phyloP scores from a whole-genome alignment of 768 basidiomycete genomes.

The Cystofilobasidium bisporidii region DNA sequence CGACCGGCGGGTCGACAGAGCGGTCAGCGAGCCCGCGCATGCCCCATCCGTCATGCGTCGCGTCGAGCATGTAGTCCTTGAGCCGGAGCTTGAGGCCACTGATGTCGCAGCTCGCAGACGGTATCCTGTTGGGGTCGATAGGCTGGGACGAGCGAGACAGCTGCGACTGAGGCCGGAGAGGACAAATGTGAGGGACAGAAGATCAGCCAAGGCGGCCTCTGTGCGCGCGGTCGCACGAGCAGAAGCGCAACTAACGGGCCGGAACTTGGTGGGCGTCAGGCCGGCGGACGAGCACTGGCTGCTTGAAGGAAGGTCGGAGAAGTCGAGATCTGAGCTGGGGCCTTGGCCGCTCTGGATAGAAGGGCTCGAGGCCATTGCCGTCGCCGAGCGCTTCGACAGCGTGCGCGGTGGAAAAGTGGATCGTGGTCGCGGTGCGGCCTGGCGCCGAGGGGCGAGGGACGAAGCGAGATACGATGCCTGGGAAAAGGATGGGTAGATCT shows the following conservation, averaged over 20 bases:
- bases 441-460: neutral
- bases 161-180: neutral
- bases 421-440: neutral
- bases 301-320: neutral
- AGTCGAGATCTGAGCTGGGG: slow-evolving; percentile 6
- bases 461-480: neutral
- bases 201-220: no score
- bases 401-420: neutral
- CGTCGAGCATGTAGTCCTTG: slow-evolving; percentile 5
- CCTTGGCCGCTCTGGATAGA: neutral
- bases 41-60: neutral
- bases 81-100: slow-evolving; percentile 10
- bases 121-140: neutral
- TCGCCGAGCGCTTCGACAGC: neutral
- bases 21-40: neutral
- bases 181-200: neutral
- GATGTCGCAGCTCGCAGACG: neutral
- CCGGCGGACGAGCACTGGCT: neutral
- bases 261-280: neutral
- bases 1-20: neutral
- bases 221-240: no score
- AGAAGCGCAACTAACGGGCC: neutral
- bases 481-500: neutral
- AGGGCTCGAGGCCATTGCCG: neutral
- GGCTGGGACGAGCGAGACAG: neutral